A percentile compares a stretch with the other conserved stretches of the same genome.
These are phyloP conservation scores for Didymella segeticola DNA, from an alignment of 2,329 filamentous ascomycete genomes.

Conservation along the genomic window DNA sequence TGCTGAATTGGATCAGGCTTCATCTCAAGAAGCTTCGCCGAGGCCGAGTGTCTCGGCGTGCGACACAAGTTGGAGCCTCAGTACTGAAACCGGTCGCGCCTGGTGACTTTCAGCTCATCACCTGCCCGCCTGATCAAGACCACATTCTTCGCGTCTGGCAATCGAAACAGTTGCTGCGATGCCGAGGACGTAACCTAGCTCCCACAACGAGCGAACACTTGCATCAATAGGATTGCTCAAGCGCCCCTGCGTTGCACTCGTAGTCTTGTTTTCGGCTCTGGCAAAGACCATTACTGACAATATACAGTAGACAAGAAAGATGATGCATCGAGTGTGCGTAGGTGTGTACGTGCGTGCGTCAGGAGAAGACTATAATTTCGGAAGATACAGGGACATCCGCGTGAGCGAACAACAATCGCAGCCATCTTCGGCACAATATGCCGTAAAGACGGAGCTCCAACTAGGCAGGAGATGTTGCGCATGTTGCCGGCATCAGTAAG, in stretches of 20 bases:
- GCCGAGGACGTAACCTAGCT: not conserved
- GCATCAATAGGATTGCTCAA: no score
- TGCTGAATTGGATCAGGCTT: no score
- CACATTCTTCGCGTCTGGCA: not conserved
- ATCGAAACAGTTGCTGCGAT: not conserved
- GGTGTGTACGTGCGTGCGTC: not conserved
- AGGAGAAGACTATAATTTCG: not conserved
- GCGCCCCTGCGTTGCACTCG: no score
- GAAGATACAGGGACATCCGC: not conserved
- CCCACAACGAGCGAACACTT: no score
- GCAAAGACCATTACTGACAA: no score
- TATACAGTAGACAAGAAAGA: no score
- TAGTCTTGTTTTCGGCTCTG: no score
- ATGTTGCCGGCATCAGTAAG: slow-evolving; percentile 1
- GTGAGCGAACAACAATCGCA: not conserved
- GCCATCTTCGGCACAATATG: not conserved
- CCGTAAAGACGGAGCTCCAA: not conserved
- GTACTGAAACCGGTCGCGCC: not conserved
- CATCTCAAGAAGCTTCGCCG: not conserved
- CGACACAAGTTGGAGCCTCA: no score
- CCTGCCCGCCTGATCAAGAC: not conserved
- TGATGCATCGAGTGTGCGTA: not conserved
- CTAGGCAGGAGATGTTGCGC: slow-evolving; percentile 1
- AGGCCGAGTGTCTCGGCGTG: not conserved
- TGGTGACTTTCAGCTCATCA: not conserved